These are phyloP conservation scores for Verticillium isaacii DNA, from an alignment of 2,329 filamentous ascomycete species.

Conservation along the genomic window DNA sequence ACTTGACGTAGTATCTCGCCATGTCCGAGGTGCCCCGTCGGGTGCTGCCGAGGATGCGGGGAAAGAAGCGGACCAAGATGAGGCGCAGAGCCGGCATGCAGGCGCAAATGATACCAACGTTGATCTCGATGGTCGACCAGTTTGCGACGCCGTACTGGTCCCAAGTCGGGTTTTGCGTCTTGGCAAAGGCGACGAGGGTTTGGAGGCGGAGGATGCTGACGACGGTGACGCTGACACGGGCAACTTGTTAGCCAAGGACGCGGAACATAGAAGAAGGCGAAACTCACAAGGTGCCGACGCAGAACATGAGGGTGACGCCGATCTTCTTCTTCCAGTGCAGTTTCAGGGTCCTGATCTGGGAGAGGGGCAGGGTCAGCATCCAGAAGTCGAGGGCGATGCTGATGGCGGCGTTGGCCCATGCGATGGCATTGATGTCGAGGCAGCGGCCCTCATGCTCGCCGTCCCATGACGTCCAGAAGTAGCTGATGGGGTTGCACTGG, in stretches of 20 bases:
- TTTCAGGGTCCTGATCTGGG: constrained; percentile 34
- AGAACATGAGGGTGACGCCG: constrained; percentile 45
- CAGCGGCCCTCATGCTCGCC: constrained; percentile 41
- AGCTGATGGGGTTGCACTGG: constrained; percentile 45
- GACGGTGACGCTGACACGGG: constrained; percentile 24
- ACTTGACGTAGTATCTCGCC: background rate
- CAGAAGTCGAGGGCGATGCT: constrained; percentile 48
- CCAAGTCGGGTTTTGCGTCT: constrained; percentile 28
- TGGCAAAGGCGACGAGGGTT: constrained; percentile 24
- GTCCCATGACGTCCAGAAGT: constrained; percentile 51
- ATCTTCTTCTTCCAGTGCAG: constrained; percentile 43
- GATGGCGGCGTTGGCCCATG: constrained; percentile 46
- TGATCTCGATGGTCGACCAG: constrained; percentile 33
- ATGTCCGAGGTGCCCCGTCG: constrained; percentile 12
- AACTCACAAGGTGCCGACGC: constrained; percentile 40
- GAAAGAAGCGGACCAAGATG: constrained; percentile 31
- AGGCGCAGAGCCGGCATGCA: constrained; percentile 31
- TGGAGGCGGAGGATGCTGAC: constrained; percentile 32
- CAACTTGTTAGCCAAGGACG: constrained; percentile 2
- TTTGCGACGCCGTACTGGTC: constrained; percentile 23
- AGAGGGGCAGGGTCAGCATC: constrained; percentile 46
- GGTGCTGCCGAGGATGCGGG: constrained; percentile 21
- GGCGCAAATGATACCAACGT: constrained; percentile 32
- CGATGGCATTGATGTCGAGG: constrained; percentile 41
- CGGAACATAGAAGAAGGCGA: too few species aligned